Conservation (phyloP, 2,329 filamentous ascomycete genomes). For the Lasiodiplodia theobromae region DNA sequence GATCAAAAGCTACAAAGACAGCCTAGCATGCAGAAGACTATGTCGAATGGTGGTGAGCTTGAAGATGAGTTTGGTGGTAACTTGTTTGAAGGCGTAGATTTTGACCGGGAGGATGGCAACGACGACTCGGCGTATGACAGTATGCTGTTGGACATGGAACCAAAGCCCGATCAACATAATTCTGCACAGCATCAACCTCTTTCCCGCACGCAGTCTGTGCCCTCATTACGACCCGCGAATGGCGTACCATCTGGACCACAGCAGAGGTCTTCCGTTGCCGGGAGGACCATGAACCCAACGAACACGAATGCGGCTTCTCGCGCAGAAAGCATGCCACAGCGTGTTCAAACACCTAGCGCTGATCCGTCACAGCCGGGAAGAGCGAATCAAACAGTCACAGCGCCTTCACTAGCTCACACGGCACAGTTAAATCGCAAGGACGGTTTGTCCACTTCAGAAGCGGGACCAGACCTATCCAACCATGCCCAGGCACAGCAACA, state of each 20-base stretch:
- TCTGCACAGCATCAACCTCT: slow-evolving; percentile 31
- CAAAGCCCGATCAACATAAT: slow-evolving; percentile 20
- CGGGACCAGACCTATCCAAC: slow-evolving; percentile 34
- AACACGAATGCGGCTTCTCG: slow-evolving; percentile 25
- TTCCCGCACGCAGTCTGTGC: slow-evolving; percentile 38
- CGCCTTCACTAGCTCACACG: slow-evolving; percentile 2
- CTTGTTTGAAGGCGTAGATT: slow-evolving; percentile 61
- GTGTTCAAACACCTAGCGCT: slow-evolving; percentile 31
- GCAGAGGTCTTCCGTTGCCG: slow-evolving; percentile 34
- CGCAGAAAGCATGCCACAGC: slow-evolving; percentile 8
- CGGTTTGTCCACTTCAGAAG: slow-evolving; percentile 30
- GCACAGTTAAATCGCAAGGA: slow-evolving; percentile 5
- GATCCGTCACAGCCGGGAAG: not conserved
- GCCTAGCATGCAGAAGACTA: slow-evolving; percentile 43
- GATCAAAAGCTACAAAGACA: slow-evolving; percentile 37
- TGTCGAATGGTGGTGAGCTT: slow-evolving; percentile 51
- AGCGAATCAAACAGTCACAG: slow-evolving; percentile 38
- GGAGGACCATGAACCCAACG: slow-evolving; percentile 10
- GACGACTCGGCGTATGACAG: slow-evolving; percentile 29
- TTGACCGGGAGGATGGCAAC: slow-evolving; percentile 17
- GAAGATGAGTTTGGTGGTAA: slow-evolving; percentile 65
- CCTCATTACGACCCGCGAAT: slow-evolving; percentile 33
- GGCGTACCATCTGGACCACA: slow-evolving; percentile 35
- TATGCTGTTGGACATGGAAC: slow-evolving; percentile 18
- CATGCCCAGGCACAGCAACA: slow-evolving; percentile 35